Percentiles rank a stretch among this genome's conserved stretches.
Evolutionary conservation across 2,329 filamentous ascomycete genomes (phyloP).

Genomic region (Pezicula carpinea): DNA sequence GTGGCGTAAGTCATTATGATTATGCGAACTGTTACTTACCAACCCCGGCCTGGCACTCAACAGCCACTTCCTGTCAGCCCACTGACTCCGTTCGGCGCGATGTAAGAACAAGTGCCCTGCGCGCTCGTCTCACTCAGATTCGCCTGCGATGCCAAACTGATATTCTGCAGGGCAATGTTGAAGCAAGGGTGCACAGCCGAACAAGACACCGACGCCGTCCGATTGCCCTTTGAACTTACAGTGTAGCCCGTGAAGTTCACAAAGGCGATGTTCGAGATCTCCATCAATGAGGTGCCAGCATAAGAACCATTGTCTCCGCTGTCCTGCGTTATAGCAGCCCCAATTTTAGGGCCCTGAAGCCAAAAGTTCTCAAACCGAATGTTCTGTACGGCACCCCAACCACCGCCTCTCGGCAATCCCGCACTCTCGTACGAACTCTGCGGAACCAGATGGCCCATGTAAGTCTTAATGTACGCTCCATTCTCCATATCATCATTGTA

Average conservation of each 20-base stretch:
- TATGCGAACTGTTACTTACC: too few relatives aligned
- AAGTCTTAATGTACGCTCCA: conserved; percentile 52
- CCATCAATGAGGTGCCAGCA: conserved; percentile 44
- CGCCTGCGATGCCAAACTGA: conserved; percentile 22
- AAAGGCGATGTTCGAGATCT: conserved; percentile 43
- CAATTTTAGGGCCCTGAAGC: conserved; percentile 39
- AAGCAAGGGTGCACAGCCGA: conserved; percentile 44
- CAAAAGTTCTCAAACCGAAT: conserved; percentile 47
- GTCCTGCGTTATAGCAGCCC: conserved; percentile 41
- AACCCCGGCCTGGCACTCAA: background rate
- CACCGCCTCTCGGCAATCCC: conserved; percentile 43
- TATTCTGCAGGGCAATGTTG: conserved; percentile 42
- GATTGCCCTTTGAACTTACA: conserved; percentile 25
- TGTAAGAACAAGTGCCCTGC: conserved; percentile 26
- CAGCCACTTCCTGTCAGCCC: conserved; percentile 27
- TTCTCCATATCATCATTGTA: conserved; percentile 44
- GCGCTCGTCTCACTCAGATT: conserved; percentile 18
- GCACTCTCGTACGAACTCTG: conserved; percentile 45
- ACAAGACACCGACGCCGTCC: conserved; percentile 40
- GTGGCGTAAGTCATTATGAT: too few relatives aligned
- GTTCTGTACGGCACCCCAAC: conserved; percentile 48
- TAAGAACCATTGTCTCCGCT: conserved; percentile 45
- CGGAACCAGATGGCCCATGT: conserved; percentile 42
- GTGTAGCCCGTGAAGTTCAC: conserved; percentile 47
- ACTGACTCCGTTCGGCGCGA: conserved; percentile 22